Evolutionary conservation across 1,284 basidiomycete species (phyloP), one percentile per base, ranked within the genome.

Genomic region (Anthracocystis setariae): DNA sequence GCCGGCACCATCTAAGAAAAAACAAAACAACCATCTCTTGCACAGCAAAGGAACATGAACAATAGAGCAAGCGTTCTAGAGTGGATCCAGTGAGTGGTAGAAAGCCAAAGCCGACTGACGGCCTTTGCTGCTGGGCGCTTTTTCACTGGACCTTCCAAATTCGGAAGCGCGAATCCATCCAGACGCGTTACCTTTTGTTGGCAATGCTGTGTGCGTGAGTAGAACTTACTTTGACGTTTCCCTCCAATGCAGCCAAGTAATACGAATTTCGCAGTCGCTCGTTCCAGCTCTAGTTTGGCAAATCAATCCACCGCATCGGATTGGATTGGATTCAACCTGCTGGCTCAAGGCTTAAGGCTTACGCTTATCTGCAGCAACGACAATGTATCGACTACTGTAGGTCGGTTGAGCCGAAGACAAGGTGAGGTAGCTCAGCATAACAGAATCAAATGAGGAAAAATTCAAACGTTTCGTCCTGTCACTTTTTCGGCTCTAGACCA

Each of bases 151-250:
- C 39, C 35, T 57, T 57, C 55, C 50, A 15, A 47, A 65, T 59
- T 59, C 51, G 62, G 62, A 32, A 35, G 24, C 42, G 61, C 46
- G 45, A 33, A 7, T 17, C 25, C 38, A 7, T 17, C 25, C 20
- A 32, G 35, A 66, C 52, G 56, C 56, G 56, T 66, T 38, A 21
- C 46, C 18, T 12, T 39, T 23, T 9, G 7, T 20, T 15, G 15
- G 20, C 24, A 38, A 23, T 25, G 47, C 29, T 23, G 33, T 27
- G 7, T 5, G 18, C 13, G 7, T 5, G 18, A 12, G 55, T 65
- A 65, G 57, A 66, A 55, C 47, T 60, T 66, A 55, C 42, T 45
- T 39, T 24, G 46, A 55, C 48, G 39, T 47, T 38, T 29, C 7
- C 29, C 5, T 29, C 5, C 29, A 29, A 29, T 29, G 29, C 29